Base-by-base conservation (phyloP, 768 basidiomycete genomes). In the Termitomyces sp. region DNA sequence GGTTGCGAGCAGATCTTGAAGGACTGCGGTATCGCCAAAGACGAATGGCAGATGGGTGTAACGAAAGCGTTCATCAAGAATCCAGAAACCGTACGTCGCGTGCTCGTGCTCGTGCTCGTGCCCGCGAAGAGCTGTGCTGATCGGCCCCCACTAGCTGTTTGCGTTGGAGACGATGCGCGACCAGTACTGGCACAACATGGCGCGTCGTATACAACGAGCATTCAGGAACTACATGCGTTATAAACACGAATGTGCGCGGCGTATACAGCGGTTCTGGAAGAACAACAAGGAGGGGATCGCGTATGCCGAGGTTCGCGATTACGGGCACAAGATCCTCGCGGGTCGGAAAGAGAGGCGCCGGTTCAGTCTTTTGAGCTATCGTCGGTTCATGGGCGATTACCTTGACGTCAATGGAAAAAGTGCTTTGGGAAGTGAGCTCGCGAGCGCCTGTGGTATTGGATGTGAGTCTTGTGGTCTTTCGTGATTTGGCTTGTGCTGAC, bases 141-240 rank as follows among this genome's bases (percentile, higher is more conserved):
- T 26, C 30, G 22, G n/a, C 57, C 54, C 46, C 52, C 51, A 7
- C 57, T n/a, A 98, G 93, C 83, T 99, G 22, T 99, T 99, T 70
- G 97, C 96, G 13, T 76, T 99, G 56, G 97, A 99, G 76, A 95
- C 93, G 7, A 98, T 98, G 93, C 87, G 97, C 52, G 97, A 99
- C 70, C 86, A 91, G 54, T 99, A 98, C 72, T 99, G 97, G 97
- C 97, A 99, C 71, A 98, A 98, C 72, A 99, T 99, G 97, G 97
- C 97, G 0, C 84, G 75, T 26, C 88, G 97, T 46, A 99, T 99
- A 52, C 97, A 99, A 71, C 87, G 97, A 35, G 94, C 94, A 5
- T 99, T 87, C 82, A 82, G 96, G 58, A 96, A 97, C 69, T 97
- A 97, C 71, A 83, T 95, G 81, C 85, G 96, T 9, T 92, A 97